These are phyloP conservation scores for Pythium brachiatum DNA, from an alignment of 352 stramenopile species.

Conservation along the genomic window DNA sequence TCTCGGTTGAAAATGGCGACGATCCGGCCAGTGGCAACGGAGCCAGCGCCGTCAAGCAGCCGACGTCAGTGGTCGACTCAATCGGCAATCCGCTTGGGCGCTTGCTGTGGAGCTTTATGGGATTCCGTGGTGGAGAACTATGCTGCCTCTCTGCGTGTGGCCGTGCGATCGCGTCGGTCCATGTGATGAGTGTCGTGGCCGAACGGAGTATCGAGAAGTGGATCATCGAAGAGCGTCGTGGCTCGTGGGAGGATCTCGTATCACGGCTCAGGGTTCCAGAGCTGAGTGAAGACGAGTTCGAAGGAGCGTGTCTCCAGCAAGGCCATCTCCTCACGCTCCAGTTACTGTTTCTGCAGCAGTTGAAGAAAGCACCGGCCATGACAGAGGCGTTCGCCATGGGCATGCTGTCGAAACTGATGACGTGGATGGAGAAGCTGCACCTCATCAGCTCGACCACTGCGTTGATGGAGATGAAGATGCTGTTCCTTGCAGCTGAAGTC, in stretches of 20 bases:
- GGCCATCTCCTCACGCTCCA: constrained; percentile 77
- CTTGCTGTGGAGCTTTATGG: constrained; percentile 78
- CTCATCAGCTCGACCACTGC: constrained; percentile 31
- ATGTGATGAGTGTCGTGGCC: constrained; percentile 77
- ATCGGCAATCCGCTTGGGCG: constrained; percentile 62
- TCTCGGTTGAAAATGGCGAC: background rate
- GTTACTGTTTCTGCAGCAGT: constrained; percentile 74
- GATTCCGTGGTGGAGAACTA: constrained; percentile 74
- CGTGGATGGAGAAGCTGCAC: constrained; percentile 70
- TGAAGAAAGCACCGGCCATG: constrained; percentile 54
- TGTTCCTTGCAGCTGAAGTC: constrained; percentile 75
- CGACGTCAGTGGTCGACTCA: constrained; percentile 35
- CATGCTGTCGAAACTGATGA: constrained; percentile 67
- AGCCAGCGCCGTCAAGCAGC: background rate
- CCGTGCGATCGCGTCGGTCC: constrained; percentile 72
- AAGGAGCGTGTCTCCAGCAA: constrained; percentile 61
- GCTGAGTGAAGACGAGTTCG: constrained; percentile 79
- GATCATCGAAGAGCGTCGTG: constrained; percentile 75
- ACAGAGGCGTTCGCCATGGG: constrained; percentile 69
- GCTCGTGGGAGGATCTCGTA: constrained; percentile 60
- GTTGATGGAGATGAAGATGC: constrained; percentile 80
- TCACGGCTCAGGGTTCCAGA: constrained; percentile 67
- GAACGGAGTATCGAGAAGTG: constrained; percentile 86
- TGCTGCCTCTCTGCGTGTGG: constrained; percentile 70
- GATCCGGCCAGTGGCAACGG: constrained; percentile 12